Conservation (phyloP, 257 asterid species). For the Solanum dulcamara region DNA sequence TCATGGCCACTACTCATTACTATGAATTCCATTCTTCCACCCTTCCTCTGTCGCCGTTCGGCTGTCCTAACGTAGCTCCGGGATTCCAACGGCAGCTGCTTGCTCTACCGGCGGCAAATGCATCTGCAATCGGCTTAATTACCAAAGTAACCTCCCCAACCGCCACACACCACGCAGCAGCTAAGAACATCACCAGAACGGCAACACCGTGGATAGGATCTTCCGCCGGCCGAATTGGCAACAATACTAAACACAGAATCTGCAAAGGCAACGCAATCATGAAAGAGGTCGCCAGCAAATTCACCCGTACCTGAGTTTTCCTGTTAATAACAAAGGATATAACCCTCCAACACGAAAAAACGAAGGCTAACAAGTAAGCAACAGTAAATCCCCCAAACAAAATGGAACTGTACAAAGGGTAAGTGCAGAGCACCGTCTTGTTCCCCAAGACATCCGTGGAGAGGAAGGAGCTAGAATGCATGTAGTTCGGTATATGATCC, state of each 20-base stretch:
- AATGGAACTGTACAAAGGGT: slow-evolving; percentile 48
- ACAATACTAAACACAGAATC: slow-evolving; percentile 28
- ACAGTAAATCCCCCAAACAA: slow-evolving; percentile 36
- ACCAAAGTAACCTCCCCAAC: slow-evolving; percentile 51
- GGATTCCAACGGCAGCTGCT: not conserved
- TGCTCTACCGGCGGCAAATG: slow-evolving; percentile 33
- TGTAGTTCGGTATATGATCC: slow-evolving; percentile 22
- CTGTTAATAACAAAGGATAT: slow-evolving; percentile 51
- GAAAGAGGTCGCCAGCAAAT: slow-evolving; percentile 34
- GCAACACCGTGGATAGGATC: slow-evolving; percentile 18
- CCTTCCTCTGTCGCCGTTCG: not conserved
- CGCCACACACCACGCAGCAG: slow-evolving; percentile 26
- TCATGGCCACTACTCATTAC: slow-evolving; percentile 2
- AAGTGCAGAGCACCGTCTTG: slow-evolving; percentile 34
- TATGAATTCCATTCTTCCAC: not conserved
- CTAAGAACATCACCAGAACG: slow-evolving; percentile 29
- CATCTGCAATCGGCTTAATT: slow-evolving; percentile 53
- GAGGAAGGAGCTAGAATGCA: slow-evolving; percentile 34
- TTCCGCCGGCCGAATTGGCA: slow-evolving; percentile 42
- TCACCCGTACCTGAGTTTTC: slow-evolving; percentile 37
- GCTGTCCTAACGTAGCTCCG: not conserved
- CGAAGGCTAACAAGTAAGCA: slow-evolving; percentile 33
- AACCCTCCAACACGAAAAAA: slow-evolving; percentile 55
- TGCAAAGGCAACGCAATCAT: slow-evolving; percentile 54
- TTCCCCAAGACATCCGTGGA: slow-evolving; percentile 18